These are phyloP conservation scores for Aquanectria penicillioides DNA, from an alignment of 2,329 filamentous ascomycete genomes.

Conservation along the genomic window DNA sequence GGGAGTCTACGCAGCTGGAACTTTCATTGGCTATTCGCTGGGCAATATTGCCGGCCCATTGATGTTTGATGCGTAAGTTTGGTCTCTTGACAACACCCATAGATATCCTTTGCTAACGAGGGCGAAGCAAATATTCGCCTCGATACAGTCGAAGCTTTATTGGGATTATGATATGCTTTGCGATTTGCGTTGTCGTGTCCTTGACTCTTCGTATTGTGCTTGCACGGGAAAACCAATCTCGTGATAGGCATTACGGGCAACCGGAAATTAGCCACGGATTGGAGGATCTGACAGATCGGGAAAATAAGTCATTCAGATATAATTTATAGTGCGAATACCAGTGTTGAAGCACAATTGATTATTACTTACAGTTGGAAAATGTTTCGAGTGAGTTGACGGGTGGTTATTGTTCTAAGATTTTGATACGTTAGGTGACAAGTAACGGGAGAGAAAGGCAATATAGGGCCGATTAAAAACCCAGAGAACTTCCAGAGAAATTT, in stretches of 20 bases:
- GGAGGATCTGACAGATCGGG: constrained; percentile 50
- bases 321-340: too few relatives aligned
- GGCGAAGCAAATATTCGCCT: constrained; percentile 41
- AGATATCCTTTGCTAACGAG: background rate
- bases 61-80: constrained; percentile 44
- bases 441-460: too few relatives aligned
- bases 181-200: constrained; percentile 43
- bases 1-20: constrained; percentile 41
- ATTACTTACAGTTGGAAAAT: too few relatives aligned
- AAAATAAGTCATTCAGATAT: constrained; percentile 36
- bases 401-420: too few relatives aligned
- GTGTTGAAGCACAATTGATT: too few relatives aligned
- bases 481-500: too few relatives aligned
- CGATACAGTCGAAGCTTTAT: constrained; percentile 42
- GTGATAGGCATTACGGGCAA: constrained; percentile 45
- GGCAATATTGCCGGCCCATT: constrained; percentile 47
- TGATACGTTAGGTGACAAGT: too few relatives aligned
- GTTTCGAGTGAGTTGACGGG: too few relatives aligned
- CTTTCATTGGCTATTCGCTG: constrained; percentile 47
- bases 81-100: background rate
- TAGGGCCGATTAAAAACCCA: too few relatives aligned
- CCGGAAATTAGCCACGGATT: constrained; percentile 47
- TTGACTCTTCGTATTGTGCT: constrained; percentile 41
- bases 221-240: constrained; percentile 42
- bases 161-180: constrained; percentile 48